Base-by-base conservation (phyloP, 176 grass and related monocot genomes). In the Calamus simplicifolius region DNA sequence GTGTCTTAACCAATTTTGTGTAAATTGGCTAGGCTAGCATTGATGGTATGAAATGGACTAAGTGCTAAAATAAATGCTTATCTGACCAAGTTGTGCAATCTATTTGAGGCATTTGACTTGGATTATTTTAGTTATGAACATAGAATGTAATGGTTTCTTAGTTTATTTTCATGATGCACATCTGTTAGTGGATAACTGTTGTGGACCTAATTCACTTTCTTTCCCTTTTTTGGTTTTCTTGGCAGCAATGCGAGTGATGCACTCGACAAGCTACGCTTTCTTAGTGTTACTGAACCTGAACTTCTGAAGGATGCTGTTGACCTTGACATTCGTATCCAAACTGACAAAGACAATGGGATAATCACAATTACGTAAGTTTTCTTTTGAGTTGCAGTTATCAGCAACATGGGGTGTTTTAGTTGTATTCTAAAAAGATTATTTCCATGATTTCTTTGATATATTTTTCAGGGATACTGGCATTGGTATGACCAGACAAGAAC, bases 401-500 rank as follows among this genome's bases (percentile, higher is more conserved):
- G 35, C 35, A 43, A 12, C 7, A 12, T 43, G 8, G 30, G 7
- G 7, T 43, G 35, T 10, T 43, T 10, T 43, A 2, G 7, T 43
- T 10, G 35, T 43, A 43, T 12, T 6, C 35, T 43, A 43, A 12
- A 43, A 1, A 43, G 29, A 12, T 35, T 0, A 7, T 5, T 43
- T 10, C 6, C 6, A 43, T 10, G 12, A 12, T 12, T 10, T 28
- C 18, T 50, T 56, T 54, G 49, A 57, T 74, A 71, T 76, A 17
- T 27, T 74, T 21, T 68, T 18, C 62, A 98, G 94, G 70, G 93
- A 98, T 83, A 70, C 76, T 71, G 94, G 94, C 51, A 98, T 98
- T 85, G 94, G 88, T 35, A 98, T 98, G 93, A 98, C 79, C 10
- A 98, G 59, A 71, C 84, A 98, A 77, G 84, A 98, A 64, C 84